Conservation (phyloP, 139 green algal species). For the Coelastrella sp. region DNA sequence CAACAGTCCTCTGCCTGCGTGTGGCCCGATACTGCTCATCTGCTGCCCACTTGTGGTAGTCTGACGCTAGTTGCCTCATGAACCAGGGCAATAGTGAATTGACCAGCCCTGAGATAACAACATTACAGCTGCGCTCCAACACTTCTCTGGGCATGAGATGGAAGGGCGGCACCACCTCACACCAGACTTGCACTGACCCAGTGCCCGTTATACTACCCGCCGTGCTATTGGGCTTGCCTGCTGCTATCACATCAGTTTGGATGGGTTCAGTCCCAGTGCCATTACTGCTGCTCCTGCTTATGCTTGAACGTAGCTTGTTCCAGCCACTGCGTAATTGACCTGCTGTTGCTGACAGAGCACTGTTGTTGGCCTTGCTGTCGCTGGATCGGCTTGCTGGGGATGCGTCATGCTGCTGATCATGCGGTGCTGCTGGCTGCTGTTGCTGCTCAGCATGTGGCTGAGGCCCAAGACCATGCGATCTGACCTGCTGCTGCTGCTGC, state of each 20-base stretch:
- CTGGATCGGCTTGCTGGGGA: not conserved
- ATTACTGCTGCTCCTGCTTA: not conserved
- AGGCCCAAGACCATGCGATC: not conserved
- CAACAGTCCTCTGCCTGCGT: not conserved
- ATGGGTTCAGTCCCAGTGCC: not conserved
- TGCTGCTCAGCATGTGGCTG: not conserved
- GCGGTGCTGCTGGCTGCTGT: not conserved
- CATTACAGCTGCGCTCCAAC: slow-evolving; percentile 70
- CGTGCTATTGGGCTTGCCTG: not conserved
- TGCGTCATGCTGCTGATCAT: not conserved
- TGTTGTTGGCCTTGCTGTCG: not conserved
- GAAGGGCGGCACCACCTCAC: slow-evolving; percentile 72
- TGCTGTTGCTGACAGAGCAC: not conserved
- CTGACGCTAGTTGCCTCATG: slow-evolving; percentile 59
- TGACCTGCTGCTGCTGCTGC: not conserved
- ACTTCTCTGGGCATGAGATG: slow-evolving; percentile 72
- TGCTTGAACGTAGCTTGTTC: slow-evolving; percentile 9
- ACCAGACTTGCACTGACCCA: slow-evolving; percentile 55
- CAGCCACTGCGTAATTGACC: not conserved
- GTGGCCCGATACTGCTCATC: slow-evolving; percentile 48
- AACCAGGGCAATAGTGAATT: slow-evolving; percentile 72
- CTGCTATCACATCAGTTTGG: not conserved
- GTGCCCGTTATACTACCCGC: slow-evolving; percentile 21
- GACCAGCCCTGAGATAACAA: slow-evolving; percentile 64
- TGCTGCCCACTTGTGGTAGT: slow-evolving; percentile 64